Base-by-base conservation (phyloP, 1,139 yeast genomes). In the Hyphopichia burtonii region DNA sequence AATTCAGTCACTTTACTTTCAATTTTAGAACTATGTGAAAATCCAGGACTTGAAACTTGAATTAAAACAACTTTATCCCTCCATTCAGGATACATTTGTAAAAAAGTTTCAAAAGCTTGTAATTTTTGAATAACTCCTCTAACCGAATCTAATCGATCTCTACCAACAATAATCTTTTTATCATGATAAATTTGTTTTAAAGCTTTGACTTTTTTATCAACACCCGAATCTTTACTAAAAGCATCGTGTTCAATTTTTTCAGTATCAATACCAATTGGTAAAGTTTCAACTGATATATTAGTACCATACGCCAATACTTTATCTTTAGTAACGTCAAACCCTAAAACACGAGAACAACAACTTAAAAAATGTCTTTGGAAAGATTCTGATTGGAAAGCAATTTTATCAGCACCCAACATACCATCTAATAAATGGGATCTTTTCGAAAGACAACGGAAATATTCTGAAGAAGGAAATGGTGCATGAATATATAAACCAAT, bases 401-500 rank as follows among this genome's bases (percentile, higher is more conserved):
- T 78, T 53, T 83, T 78, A 59, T 89, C 89, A 4, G 96, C 83
- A 18, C 98, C 98, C 44, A 94, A 74, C 77, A 93, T 77, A 19
- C 99, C 98, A 56, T 89, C 96, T 46, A 93, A 71, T 39, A 93
- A 71, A 55, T 86, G 85, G 42, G 82, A 75, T 52, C 99, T 77
- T 62, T 87, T 86, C 34, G 96, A 84, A 36, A 93, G 66, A 51
- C 96, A 86, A 46, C 97, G 75, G 66, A 93, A 89, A 60, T 90
- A 89, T 64, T 93, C 99, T n/a, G 91, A 84, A 33, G 96, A 86
- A 10, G 99, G 98, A 76, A 94, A 90, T 12, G 97, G 96, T 5
- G 88, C 79, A 61, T 91, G 98, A 52, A 91, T 67, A 63, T 82
- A 91, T 46, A 87, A 79, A 6, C 95, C 96, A 51, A 93, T 86